phyloP scores from a whole-genome alignment of 352 stramenopile genomes.

The Aphanomyces astaci region DNA sequence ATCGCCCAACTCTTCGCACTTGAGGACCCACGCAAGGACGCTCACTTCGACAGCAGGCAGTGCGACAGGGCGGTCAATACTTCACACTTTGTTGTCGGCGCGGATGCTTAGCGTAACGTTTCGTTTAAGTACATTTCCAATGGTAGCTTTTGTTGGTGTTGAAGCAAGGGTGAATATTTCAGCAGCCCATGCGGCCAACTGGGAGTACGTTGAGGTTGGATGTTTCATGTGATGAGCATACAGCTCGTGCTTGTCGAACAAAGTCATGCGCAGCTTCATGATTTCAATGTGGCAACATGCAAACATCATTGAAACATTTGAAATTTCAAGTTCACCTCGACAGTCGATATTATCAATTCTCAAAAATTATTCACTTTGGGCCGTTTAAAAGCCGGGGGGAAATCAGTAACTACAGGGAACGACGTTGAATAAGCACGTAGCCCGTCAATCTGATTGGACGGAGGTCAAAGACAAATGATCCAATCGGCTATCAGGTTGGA shows the following conservation, averaged over 20 bases:
- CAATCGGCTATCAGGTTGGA: too few relatives aligned
- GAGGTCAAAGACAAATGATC: too few relatives aligned
- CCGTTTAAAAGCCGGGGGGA: neutral
- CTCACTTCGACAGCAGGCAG: neutral
- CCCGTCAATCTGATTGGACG: too few relatives aligned
- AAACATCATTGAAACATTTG: neutral
- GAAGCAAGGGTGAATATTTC: neutral
- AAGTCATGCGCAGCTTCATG: neutral
- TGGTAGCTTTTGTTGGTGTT: neutral
- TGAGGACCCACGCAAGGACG: neutral
- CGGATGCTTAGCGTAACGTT: neutral
- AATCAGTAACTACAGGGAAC: too few relatives aligned
- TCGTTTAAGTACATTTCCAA: neutral
- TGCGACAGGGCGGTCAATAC: neutral
- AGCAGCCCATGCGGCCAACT: too few relatives aligned
- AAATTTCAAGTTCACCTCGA: neutral
- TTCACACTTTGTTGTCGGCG: neutral
- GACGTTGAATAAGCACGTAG: too few relatives aligned
- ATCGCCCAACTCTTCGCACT: neutral
- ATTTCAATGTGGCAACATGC: neutral
- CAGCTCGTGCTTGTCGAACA: neutral
- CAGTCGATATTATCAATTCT: neutral
- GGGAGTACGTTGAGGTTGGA: neutral
- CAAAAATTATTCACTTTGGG: neutral
- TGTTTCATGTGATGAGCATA: neutral